A percentile compares a stretch with the other conserved stretches of the same genome.
Evolutionary conservation across 352 stramenopile genomes (phyloP).

Genomic region (Phytophthora citricola): DNA sequence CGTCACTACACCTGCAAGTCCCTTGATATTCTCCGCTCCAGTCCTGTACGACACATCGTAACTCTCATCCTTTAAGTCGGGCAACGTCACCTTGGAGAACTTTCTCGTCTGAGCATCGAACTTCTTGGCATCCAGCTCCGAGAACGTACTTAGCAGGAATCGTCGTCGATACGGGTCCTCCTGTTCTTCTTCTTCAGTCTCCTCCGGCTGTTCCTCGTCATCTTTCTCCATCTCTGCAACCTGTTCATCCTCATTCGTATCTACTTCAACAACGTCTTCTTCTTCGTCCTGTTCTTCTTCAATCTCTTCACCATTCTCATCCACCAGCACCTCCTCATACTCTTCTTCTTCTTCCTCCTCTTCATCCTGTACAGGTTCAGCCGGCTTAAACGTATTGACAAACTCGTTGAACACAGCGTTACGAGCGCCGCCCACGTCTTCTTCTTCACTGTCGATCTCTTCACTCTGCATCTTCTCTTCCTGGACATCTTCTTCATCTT

Average conservation of each 20-base stretch:
- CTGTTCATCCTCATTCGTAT: constrained; percentile 30
- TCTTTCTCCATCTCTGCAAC: constrained; percentile 31
- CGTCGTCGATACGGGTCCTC: constrained; percentile 72
- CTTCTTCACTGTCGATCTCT: constrained; percentile 26
- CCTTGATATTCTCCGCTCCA: constrained; percentile 18
- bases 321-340: constrained; percentile 56
- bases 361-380: constrained; percentile 37
- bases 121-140: constrained; percentile 49
- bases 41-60: constrained; percentile 56
- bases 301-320: constrained; percentile 48
- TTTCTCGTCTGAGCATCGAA: constrained; percentile 49
- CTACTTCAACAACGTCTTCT: constrained; percentile 38
- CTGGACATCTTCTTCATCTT: constrained; percentile 14
- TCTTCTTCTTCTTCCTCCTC: constrained; percentile 48
- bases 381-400: constrained; percentile 66
- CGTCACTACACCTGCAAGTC: constrained; percentile 25
- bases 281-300: constrained; percentile 48
- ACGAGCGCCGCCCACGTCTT: constrained; percentile 9
- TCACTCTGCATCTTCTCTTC: not conserved
- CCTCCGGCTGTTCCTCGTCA: constrained; percentile 29
- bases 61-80: constrained; percentile 29
- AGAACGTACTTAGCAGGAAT: constrained; percentile 61
- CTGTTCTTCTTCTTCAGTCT: constrained; percentile 39
- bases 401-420: constrained; percentile 77
- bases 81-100: constrained; percentile 38